These are phyloP conservation scores for Aspergillus sp. DNA, from an alignment of 2,329 filamentous ascomycete genomes.

Conservation along the genomic window DNA sequence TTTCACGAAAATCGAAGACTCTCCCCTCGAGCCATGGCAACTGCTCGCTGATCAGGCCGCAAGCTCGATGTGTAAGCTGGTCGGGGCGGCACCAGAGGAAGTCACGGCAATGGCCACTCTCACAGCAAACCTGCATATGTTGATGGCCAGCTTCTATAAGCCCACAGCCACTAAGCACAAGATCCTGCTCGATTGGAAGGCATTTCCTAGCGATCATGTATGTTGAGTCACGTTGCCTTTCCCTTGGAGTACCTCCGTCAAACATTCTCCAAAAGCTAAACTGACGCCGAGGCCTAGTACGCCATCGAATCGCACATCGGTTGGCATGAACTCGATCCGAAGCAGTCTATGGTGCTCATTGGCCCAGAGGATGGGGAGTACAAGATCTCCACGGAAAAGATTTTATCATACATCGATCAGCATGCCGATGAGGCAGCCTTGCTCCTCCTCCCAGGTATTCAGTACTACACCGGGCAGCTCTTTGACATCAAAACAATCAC, in stretches of 20 bases:
- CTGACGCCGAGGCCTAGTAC: conserved; percentile 55
- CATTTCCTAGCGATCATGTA: conserved; percentile 82
- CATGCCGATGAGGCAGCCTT: conserved; percentile 72
- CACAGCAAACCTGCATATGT: conserved; percentile 74
- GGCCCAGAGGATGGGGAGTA: conserved; percentile 58
- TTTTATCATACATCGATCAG: conserved; percentile 70
- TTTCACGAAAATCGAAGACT: conserved; percentile 67
- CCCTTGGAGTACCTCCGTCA: neutral
- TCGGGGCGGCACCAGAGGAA: conserved; percentile 70
- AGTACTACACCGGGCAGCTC: conserved; percentile 87
- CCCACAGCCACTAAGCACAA: conserved; percentile 66
- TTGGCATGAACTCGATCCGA: conserved; percentile 66
- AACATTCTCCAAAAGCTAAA: too few species aligned
- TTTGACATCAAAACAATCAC: conserved; percentile 82
- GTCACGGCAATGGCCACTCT: conserved; percentile 85
- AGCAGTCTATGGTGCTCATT: conserved; percentile 70
- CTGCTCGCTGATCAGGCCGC: conserved; percentile 75
- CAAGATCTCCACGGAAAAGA: conserved; percentile 67
- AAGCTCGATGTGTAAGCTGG: conserved; percentile 66
- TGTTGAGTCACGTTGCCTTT: conserved; percentile 22
- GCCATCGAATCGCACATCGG: conserved; percentile 77
- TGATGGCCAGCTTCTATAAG: conserved; percentile 79
- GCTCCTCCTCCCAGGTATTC: conserved; percentile 78
- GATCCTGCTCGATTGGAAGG: conserved; percentile 81
- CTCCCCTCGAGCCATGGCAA: conserved; percentile 70